Evolutionary conservation across 768 basidiomycete genomes (phyloP).

Genomic region (Amanita thiersii): DNA sequence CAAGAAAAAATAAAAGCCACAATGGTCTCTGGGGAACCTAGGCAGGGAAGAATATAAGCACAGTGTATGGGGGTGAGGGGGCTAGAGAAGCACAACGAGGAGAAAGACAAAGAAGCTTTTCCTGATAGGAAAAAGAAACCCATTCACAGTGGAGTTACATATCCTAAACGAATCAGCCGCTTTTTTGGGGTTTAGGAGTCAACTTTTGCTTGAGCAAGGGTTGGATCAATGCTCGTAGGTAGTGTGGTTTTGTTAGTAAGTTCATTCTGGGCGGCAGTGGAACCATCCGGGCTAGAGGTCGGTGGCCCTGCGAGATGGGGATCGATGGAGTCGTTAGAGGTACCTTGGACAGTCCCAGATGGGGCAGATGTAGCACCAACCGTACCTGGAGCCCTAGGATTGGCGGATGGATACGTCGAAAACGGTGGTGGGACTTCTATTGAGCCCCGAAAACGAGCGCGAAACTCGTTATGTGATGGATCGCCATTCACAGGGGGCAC

Average conservation of each 20-base stretch:
- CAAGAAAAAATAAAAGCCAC: too few species aligned
- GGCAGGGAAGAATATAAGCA: too few species aligned
- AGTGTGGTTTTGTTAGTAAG: not conserved
- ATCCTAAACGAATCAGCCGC: too few species aligned
- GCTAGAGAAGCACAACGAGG: too few species aligned
- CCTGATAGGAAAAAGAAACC: too few species aligned
- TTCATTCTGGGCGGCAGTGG: not conserved
- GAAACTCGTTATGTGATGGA: slow-evolving; percentile 8
- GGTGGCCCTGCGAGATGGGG: slow-evolving; percentile 6
- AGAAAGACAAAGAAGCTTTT: too few species aligned
- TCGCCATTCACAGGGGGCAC: slow-evolving; percentile 3
- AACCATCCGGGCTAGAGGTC: not conserved
- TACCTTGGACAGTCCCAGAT: not conserved
- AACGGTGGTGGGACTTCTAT: slow-evolving; percentile 7
- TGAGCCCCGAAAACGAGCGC: slow-evolving; percentile 8
- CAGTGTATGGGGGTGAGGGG: too few species aligned
- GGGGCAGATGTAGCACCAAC: not conserved
- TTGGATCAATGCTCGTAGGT: not conserved
- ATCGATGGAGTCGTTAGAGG: slow-evolving; percentile 5
- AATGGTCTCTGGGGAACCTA: too few species aligned
- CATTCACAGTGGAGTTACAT: too few species aligned
- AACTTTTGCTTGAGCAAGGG: slow-evolving; percentile 1
- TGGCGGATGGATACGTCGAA: slow-evolving; percentile 1
- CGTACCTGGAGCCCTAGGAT: not conserved
- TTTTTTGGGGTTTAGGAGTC: too few species aligned